These are phyloP conservation scores for Persicaria maculosa DNA, from an alignment of 148 eudicot species.

Conservation along the genomic window DNA sequence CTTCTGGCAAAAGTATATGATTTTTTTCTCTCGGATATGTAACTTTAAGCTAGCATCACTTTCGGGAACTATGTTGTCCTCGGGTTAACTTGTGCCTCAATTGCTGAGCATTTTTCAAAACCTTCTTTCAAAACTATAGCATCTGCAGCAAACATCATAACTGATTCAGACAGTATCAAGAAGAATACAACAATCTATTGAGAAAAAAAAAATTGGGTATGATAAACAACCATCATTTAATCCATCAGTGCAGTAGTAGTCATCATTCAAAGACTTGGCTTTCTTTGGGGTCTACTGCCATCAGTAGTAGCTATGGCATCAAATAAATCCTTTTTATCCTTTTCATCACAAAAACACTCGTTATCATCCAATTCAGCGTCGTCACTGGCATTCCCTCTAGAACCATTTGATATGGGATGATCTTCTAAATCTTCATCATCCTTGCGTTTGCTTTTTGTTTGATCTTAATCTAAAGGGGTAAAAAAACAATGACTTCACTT, in stretches of 20 bases:
- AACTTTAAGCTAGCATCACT: conserved; percentile 63
- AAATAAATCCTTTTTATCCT: conserved; percentile 24
- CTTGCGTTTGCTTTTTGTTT: too few relatives aligned
- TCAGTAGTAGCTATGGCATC: conserved; percentile 26
- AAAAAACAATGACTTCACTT: too few relatives aligned
- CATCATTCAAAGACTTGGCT: conserved; percentile 47
- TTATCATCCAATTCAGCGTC: conserved; percentile 18
- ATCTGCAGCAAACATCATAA: background rate
- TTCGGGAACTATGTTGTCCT: conserved; percentile 32
- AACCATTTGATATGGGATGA: too few relatives aligned
- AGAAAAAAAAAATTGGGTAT: background rate
- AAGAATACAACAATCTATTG: background rate
- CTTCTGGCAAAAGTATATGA: conserved; percentile 84
- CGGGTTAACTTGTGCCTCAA: conserved; percentile 20
- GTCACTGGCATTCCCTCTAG: conserved; percentile 37
- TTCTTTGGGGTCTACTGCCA: conserved; percentile 67
- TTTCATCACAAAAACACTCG: conserved; percentile 22
- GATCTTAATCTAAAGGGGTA: too few relatives aligned
- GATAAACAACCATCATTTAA: conserved; percentile 32
- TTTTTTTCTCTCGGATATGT: conserved; percentile 72
- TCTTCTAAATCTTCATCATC: too few relatives aligned
- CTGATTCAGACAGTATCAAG: background rate
- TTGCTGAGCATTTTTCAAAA: conserved; percentile 25
- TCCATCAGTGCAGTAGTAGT: conserved; percentile 21
- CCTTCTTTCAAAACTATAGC: conserved; percentile 21